A percentile compares a stretch with the other conserved stretches of the same genome.
phyloP scores from a whole-genome alignment of 345 rosid genomes.

The Eucalyptus camaldulensis region DNA sequence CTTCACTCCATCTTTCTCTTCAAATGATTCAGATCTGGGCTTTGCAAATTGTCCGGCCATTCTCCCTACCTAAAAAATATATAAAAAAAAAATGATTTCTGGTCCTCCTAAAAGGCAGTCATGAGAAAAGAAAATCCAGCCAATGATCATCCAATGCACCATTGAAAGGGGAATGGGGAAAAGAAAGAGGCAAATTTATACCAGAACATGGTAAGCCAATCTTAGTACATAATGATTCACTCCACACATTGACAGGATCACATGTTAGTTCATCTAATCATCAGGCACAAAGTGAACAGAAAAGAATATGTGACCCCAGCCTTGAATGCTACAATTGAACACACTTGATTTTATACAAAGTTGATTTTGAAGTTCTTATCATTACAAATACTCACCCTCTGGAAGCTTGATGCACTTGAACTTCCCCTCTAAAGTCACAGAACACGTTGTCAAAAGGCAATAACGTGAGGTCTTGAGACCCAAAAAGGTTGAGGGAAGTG shows the following conservation, averaged over 20 bases:
- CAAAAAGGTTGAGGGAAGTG: background rate
- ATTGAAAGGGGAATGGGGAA: background rate
- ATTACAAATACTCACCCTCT: background rate
- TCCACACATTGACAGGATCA: background rate
- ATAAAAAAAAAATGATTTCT: background rate
- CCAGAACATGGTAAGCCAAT: background rate
- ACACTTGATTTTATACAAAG: background rate
- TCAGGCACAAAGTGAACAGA: background rate
- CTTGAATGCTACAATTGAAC: background rate
- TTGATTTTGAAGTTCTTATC: background rate
- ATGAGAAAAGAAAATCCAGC: background rate
- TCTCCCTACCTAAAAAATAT: constrained; percentile 23
- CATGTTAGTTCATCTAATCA: background rate
- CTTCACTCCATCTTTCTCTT: constrained; percentile 23
- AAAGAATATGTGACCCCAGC: background rate
- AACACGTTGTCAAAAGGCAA: background rate
- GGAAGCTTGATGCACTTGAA: background rate
- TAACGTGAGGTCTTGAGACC: background rate
- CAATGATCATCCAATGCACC: background rate
- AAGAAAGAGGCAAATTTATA: background rate
- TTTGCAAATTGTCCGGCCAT: constrained; percentile 36
- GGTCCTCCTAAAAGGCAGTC: background rate
- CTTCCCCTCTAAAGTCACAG: background rate
- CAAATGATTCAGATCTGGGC: constrained; percentile 28
- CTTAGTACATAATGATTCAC: background rate